Evolutionary conservation across 805 yeast genomes (phyloP), one percentile per base, ranked within the genome.

Genomic region (Candida manassasensis): DNA sequence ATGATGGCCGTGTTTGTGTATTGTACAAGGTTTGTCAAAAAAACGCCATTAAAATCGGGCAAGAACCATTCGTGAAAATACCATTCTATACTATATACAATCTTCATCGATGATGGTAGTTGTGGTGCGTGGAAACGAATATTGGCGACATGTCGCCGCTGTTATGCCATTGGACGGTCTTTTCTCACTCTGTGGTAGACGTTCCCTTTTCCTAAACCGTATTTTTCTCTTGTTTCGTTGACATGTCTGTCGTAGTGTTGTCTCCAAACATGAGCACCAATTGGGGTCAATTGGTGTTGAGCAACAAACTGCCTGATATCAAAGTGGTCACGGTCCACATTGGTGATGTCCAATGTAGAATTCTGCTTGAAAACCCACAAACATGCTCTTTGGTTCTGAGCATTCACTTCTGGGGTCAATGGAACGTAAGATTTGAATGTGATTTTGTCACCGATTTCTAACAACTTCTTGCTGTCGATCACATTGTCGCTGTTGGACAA

Each of bases 261-360:
- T 71, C 97, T 79, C 90, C 95, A 90, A 30, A 86, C 71, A 56
- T 87, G 95, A 2, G 95, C 96, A 18, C 97, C 97, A 32, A 89
- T 77, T 1, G 97, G 77, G n/a, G 66, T 63, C 46, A 93, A 71
- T 3, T 67, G 55, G 57, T 84, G 55, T 3, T 59, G 43, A 3
- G 60, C 67, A 11, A 69, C 84, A 57, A 87, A 89, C 5, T 52
- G 49, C 55, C 97, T 77, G 42, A 90, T 79, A 49, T 86, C 76
- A 53, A 90, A 90, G 37, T 64, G 55, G 9, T 72, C 73, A 44
- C 79, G 59, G 22, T 55, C 50, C 12, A 53, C 32, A 3, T 52
- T 38, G 9, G 51, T 36, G 24, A 43, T 44, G 17, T 52, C 40
- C 8, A 50, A 35, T 17, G 55, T 37, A 27, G 34, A 26, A 19